Percentiles rank a stretch among this genome's conserved stretches.
Conservation (phyloP, 2,329 filamentous ascomycete species). For the Neopestalotiopsis rosae region DNA sequence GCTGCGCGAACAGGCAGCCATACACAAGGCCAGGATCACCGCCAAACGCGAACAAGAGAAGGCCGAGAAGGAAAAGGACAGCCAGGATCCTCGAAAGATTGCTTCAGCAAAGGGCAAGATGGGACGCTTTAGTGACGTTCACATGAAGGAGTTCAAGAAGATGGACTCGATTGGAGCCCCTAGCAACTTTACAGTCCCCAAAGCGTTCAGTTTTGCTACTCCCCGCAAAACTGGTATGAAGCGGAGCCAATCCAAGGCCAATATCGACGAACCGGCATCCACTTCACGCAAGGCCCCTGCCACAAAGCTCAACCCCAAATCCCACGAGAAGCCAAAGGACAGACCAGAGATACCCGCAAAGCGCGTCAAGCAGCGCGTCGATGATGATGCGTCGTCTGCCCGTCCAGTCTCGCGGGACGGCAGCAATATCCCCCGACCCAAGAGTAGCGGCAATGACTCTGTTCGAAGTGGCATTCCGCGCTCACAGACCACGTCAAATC, state of each 20-base stretch:
- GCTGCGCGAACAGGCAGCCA: slow-evolving; percentile 73
- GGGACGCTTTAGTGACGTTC: slow-evolving; percentile 81
- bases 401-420: slow-evolving; percentile 63
- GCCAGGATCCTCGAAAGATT: slow-evolving; percentile 67
- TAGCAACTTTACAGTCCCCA: slow-evolving; percentile 72
- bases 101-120: slow-evolving; percentile 80
- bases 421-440: slow-evolving; percentile 55
- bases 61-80: slow-evolving; percentile 46
- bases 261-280: slow-evolving; percentile 65
- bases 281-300: slow-evolving; percentile 36
- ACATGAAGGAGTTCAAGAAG: slow-evolving; percentile 91
- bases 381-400: slow-evolving; percentile 72
- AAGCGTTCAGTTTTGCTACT: slow-evolving; percentile 43
- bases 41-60: slow-evolving; percentile 64
- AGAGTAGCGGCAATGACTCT: slow-evolving; percentile 47
- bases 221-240: slow-evolving; percentile 50
- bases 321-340: slow-evolving; percentile 29
- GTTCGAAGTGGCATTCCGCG: slow-evolving; percentile 40
- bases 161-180: slow-evolving; percentile 96
- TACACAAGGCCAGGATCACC: slow-evolving; percentile 72
- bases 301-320: slow-evolving; percentile 29
- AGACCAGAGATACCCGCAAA: slow-evolving; percentile 61
- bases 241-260: slow-evolving; percentile 59
- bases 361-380: slow-evolving; percentile 69
- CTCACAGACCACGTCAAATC: slow-evolving; percentile 56